Base-by-base conservation (phyloP, 2,329 filamentous ascomycete genomes). In the Raffaelea deltoideospora region DNA sequence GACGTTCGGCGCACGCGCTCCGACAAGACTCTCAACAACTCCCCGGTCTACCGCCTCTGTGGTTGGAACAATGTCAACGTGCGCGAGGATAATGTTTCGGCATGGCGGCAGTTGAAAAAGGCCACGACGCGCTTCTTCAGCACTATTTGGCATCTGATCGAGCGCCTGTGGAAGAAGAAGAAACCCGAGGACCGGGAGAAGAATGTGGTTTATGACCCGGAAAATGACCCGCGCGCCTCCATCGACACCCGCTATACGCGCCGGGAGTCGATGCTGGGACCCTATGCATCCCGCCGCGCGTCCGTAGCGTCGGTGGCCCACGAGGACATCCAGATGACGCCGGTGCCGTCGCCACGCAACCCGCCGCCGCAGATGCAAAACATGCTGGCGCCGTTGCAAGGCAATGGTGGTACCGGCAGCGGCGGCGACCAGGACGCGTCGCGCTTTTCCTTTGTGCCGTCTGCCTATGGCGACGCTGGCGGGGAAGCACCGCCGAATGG, bases 1-100 rank as follows among this genome's bases (percentile, higher is more conserved):
- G 90, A 98, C 60, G 96, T 85, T 65, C 73, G 90, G 48, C 72
- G 90, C 58, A 96, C 88, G 0, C 66, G 86, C 30, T 75, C 95
- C 31, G 90, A 98, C 54, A 93, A 79, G 45, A 82, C 94, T 50
- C 68, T 98, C 43, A 98, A 98, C 60, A 96, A 98, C 53, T 90
- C 90, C 3, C 83, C 87, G 0, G 84, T 96, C 10, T 88, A 98
- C 57, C 76, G 88, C 41, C 65, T 98, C 17, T 66, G 85, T 11
- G 79, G 87, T 43, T 96, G 83, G 78, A 70, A 79, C 47, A 98
- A 98, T 48, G 86, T 95, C 48, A 98, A 98, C 48, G 84, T 87
- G 13, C 75, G 80, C 28, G 82, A 86, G 47, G 88, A 95, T 49
- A 78, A 84, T 43, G 70, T 98, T 30, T 86, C 83, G 1, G 29